Conservation (phyloP, 1,284 basidiomycete genomes). For the Pulveroboletus sp. region DNA sequence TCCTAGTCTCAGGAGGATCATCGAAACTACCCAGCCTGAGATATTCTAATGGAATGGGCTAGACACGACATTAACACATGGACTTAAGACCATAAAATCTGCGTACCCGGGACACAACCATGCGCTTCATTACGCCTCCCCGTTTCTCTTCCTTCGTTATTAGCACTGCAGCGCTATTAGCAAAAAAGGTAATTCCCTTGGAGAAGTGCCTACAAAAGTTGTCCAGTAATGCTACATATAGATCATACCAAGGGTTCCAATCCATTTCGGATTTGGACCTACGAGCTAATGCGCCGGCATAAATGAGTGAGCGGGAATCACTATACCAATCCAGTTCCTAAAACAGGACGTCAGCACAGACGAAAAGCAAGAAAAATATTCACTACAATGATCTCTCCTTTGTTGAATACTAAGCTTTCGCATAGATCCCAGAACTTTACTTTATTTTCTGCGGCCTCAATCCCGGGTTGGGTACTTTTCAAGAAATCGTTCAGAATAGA, state of each 20-base stretch:
- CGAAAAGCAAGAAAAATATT: slow-evolving; percentile 6
- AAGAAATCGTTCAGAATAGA: slow-evolving; percentile 64
- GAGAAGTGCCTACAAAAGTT: slow-evolving; percentile 59
- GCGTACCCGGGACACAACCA: slow-evolving; percentile 65
- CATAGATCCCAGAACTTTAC: slow-evolving; percentile 80
- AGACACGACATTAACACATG: slow-evolving; percentile 10
- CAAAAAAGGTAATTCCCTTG: background rate
- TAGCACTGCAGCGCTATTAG: slow-evolving; percentile 47
- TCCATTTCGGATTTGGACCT: slow-evolving; percentile 57
- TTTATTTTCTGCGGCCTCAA: slow-evolving; percentile 79
- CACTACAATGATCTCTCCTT: slow-evolving; percentile 76
- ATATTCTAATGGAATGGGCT: slow-evolving; percentile 79
- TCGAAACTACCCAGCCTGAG: slow-evolving; percentile 69
- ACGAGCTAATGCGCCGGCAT: slow-evolving; percentile 60
- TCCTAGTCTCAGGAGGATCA: slow-evolving; percentile 56
- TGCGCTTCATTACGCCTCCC: slow-evolving; percentile 49
- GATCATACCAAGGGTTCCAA: slow-evolving; percentile 65
- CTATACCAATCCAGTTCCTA: slow-evolving; percentile 81
- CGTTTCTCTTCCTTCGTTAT: slow-evolving; percentile 61
- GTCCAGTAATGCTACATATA: slow-evolving; percentile 70
- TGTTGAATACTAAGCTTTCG: slow-evolving; percentile 70
- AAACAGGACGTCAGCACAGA: slow-evolving; percentile 5
- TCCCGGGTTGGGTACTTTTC: slow-evolving; percentile 81
- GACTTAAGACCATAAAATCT: background rate
- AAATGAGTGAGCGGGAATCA: slow-evolving; percentile 67